phyloP scores from a whole-genome alignment of 2,329 filamentous ascomycete genomes.

The Monosporascus sp. region DNA sequence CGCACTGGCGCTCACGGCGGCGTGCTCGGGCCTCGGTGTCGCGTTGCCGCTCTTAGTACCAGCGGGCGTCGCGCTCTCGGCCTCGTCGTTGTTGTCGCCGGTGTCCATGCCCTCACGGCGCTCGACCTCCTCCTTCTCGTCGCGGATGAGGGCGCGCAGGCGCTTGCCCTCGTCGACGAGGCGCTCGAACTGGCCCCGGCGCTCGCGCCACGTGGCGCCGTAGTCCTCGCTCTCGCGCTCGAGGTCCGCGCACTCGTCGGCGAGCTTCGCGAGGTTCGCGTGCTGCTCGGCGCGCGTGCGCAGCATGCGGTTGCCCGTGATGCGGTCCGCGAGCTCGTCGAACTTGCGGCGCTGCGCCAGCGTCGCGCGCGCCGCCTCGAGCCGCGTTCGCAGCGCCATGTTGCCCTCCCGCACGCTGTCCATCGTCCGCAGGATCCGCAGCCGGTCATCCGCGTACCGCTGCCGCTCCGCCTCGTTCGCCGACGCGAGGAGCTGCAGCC shows the following conservation, averaged over 20 bases:
- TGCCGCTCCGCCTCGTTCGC: conserved; percentile 80
- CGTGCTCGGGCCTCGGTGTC: conserved; percentile 31
- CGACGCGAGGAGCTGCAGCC: conserved; percentile 79
- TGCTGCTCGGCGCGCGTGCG: conserved; percentile 80
- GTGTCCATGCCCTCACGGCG: conserved; percentile 71
- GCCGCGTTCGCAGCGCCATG: conserved; percentile 61
- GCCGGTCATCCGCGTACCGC: conserved; percentile 76
- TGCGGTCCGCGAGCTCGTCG: conserved; percentile 82
- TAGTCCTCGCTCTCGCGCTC: conserved; percentile 80
- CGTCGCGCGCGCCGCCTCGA: conserved; percentile 71
- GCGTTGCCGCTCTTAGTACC: conserved; percentile 46
- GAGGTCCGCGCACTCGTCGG: conserved; percentile 82
- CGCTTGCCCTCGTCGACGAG: conserved; percentile 91
- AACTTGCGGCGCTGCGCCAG: conserved; percentile 78
- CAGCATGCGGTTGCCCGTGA: conserved; percentile 74
- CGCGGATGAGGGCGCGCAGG: conserved; percentile 77
- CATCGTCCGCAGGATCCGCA: conserved; percentile 72
- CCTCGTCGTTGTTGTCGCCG: conserved; percentile 21
- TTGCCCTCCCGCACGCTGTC: conserved; percentile 74
- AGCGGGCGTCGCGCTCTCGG: conserved; percentile 31
- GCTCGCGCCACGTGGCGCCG: conserved; percentile 75
- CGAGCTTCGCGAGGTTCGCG: conserved; percentile 71
- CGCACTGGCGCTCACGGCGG: conserved; percentile 33
- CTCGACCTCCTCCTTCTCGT: conserved; percentile 94
- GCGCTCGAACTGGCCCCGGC: conserved; percentile 77